phyloP scores from a whole-genome alignment of 1,284 basidiomycete genomes.

The Fomitopsis palustris region DNA sequence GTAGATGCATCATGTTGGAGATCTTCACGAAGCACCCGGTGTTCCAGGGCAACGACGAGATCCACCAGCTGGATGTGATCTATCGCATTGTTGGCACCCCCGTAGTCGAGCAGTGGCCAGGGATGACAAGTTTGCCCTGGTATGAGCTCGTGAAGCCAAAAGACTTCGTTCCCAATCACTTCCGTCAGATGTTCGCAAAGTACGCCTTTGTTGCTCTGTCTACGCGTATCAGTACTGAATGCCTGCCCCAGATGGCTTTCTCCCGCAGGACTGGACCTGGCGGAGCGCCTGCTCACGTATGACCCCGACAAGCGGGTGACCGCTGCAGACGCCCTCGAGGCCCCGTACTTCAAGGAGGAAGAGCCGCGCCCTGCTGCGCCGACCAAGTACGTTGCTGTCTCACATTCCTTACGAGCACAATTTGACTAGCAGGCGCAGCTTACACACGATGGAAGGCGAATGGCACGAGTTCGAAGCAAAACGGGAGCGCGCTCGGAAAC shows the following conservation, averaged over 20 bases:
- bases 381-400: slow-evolving; percentile 57
- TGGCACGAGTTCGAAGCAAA: slow-evolving; percentile 95
- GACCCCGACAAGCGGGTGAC: slow-evolving; percentile 79
- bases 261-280: slow-evolving; percentile 81
- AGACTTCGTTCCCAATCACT: slow-evolving; percentile 65
- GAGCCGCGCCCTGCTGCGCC: slow-evolving; percentile 74
- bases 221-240: neutral
- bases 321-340: slow-evolving; percentile 77
- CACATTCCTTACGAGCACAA: slow-evolving; percentile 12
- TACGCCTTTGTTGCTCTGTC: slow-evolving; percentile 32
- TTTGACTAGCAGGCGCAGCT: slow-evolving; percentile 35
- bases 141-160: slow-evolving; percentile 96
- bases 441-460: slow-evolving; percentile 80
- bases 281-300: slow-evolving; percentile 78
- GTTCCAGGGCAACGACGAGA: slow-evolving; percentile 96
- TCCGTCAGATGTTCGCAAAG: slow-evolving; percentile 80
- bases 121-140: slow-evolving; percentile 86
- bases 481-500: slow-evolving; percentile 76
- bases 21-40: slow-evolving; percentile 92
- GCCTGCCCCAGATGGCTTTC: slow-evolving; percentile 68
- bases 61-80: slow-evolving; percentile 93
- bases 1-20: slow-evolving; percentile 97
- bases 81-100: slow-evolving; percentile 92
- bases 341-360: slow-evolving; percentile 83
- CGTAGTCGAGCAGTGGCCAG: slow-evolving; percentile 79